Conservation (phyloP, 176 grass and related monocot species). For the Aegilops sharonensis region DNA sequence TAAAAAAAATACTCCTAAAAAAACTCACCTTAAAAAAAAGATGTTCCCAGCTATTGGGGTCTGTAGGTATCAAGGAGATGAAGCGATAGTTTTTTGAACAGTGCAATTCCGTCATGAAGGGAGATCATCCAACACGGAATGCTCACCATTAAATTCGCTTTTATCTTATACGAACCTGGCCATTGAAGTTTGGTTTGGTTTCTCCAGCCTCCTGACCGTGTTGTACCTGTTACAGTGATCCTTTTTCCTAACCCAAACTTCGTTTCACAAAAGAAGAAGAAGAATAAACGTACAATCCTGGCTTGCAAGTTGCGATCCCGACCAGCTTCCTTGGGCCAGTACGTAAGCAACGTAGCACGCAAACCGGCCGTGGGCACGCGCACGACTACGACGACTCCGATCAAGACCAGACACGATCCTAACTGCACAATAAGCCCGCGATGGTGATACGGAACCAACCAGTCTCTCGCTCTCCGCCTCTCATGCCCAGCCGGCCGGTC, state of each 20-base stretch:
- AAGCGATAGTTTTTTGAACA: no score
- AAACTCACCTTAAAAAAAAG: no score
- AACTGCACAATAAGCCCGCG: background rate
- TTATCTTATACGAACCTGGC: background rate
- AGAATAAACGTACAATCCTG: no score
- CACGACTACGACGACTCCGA: background rate
- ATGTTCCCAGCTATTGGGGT: no score
- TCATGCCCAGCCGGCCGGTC: background rate
- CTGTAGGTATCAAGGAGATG: no score
- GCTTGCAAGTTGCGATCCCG: no score
- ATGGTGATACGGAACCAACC: conserved; percentile 10
- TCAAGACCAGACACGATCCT: background rate
- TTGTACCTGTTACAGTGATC: no score
- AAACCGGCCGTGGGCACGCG: background rate
- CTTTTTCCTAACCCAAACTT: no score
- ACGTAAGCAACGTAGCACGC: background rate
- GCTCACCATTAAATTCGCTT: no score
- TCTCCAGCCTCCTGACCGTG: background rate
- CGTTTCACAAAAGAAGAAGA: background rate
- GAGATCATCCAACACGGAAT: no score
- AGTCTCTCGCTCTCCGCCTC: background rate
- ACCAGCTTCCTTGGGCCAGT: background rate
- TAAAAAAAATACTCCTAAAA: no score
- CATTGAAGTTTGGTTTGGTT: background rate
- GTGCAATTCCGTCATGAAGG: no score